Percentiles rank a stretch among this genome's conserved stretches.
Conservation (phyloP, 352 stramenopile genomes). For the Peronospora farinosa region DNA sequence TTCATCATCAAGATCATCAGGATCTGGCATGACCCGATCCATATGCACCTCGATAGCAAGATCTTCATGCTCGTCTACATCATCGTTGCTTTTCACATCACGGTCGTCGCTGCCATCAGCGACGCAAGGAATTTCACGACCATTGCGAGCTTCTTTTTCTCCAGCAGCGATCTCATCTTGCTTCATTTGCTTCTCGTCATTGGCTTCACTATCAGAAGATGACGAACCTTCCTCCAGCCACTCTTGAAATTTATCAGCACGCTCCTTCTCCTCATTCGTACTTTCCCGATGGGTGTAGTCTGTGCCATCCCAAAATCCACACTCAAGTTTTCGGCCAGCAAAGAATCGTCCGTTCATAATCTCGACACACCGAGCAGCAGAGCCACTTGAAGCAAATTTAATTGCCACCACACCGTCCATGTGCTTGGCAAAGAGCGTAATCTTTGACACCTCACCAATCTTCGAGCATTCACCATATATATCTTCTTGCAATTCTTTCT, state of each 20-base stretch:
- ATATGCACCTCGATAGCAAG: slow-evolving; percentile 32
- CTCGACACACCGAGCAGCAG: slow-evolving; percentile 81
- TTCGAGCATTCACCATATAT: slow-evolving; percentile 83
- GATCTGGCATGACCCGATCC: slow-evolving; percentile 47
- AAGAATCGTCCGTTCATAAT: slow-evolving; percentile 89
- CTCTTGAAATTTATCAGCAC: slow-evolving; percentile 90
- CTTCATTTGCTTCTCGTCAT: slow-evolving; percentile 28
- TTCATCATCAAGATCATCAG: slow-evolving; percentile 43
- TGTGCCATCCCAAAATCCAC: slow-evolving; percentile 92
- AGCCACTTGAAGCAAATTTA: slow-evolving; percentile 88
- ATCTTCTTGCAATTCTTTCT: slow-evolving; percentile 68
- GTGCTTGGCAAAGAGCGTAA: slow-evolving; percentile 94
- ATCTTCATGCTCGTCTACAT: slow-evolving; percentile 18
- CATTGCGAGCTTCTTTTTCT: slow-evolving; percentile 13
- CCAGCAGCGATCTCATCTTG: background rate
- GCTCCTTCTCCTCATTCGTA: slow-evolving; percentile 72
- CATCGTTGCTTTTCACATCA: slow-evolving; percentile 23
- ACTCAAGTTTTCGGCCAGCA: slow-evolving; percentile 79
- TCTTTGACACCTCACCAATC: slow-evolving; percentile 80
- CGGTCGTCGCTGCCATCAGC: slow-evolving; percentile 26
- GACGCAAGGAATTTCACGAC: slow-evolving; percentile 27
- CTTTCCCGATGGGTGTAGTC: slow-evolving; percentile 88
- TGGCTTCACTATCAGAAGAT: slow-evolving; percentile 43
- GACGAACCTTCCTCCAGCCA: slow-evolving; percentile 89
- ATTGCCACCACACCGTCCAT: slow-evolving; percentile 90